A percentile compares a stretch with the other conserved stretches of the same genome.
These are phyloP conservation scores for Magnusiomyces starmeri DNA, from an alignment of 1,139 yeast genomes.

Conservation along the genomic window DNA sequence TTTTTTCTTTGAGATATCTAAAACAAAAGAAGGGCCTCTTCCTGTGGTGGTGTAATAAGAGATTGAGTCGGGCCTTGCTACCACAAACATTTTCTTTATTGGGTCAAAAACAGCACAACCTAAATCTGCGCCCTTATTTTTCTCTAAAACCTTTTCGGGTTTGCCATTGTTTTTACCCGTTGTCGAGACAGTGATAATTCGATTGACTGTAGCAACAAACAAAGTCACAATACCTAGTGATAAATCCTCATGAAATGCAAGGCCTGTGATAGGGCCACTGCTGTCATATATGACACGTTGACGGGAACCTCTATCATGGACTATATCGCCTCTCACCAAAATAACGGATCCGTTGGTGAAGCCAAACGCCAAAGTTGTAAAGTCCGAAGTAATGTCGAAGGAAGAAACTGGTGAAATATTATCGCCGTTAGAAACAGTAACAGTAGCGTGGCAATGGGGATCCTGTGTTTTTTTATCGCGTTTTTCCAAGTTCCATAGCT, in stretches of 20 bases:
- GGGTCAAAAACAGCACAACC: conserved; percentile 48
- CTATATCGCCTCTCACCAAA: conserved; percentile 76
- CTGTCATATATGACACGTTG: conserved; percentile 73
- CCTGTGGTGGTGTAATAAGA: conserved; percentile 49
- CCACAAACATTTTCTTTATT: conserved; percentile 35
- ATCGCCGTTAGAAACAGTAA: conserved; percentile 44
- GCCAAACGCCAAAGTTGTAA: conserved; percentile 69
- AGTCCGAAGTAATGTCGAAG: conserved; percentile 48
- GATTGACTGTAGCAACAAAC: conserved; percentile 63
- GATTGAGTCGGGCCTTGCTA: conserved; percentile 47
- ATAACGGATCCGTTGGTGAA: conserved; percentile 83
- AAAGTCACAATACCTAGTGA: conserved; percentile 31
- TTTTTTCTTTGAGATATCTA: conserved; percentile 53
- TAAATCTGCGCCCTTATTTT: conserved; percentile 59
- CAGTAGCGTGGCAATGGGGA: conserved; percentile 39
- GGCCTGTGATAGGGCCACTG: conserved; percentile 64
- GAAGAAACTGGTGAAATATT: conserved; percentile 72
- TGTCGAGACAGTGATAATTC: conserved; percentile 66
- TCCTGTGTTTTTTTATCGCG: conserved; percentile 33
- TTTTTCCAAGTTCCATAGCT: conserved; percentile 63
- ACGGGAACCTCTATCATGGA: conserved; percentile 84
- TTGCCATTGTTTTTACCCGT: conserved; percentile 70
- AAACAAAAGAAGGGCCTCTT: conserved; percentile 49
- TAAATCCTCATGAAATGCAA: conserved; percentile 46
- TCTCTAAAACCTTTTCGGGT: conserved; percentile 57